Evolutionary conservation across 1,284 basidiomycete species (phyloP).

Genomic region (Rhodotorula sp.): DNA sequence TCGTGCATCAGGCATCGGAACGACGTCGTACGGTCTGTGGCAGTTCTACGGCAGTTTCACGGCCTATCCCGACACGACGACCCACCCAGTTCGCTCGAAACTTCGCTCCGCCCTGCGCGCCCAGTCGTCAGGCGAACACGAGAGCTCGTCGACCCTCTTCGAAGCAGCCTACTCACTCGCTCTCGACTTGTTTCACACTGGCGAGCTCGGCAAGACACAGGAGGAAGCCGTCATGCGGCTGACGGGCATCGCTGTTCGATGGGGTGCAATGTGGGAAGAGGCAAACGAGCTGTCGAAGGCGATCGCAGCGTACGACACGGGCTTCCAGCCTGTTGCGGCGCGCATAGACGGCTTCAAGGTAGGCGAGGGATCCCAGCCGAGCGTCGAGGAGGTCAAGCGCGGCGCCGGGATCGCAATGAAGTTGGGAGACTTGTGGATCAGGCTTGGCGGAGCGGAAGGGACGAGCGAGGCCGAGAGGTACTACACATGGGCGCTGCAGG

Average conservation of each 20-base stretch:
- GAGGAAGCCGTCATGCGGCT: conserved; percentile 20
- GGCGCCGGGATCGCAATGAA: conserved; percentile 33
- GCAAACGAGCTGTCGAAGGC: conserved; percentile 23
- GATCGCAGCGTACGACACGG: conserved; percentile 31
- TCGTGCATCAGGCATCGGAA: conserved; percentile 22
- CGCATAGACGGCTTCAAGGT: conserved; percentile 1
- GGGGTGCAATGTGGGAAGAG: conserved; percentile 38
- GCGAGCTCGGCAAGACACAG: conserved; percentile 1
- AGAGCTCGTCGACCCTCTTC: conserved; percentile 25
- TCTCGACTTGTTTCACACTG: conserved; percentile 15
- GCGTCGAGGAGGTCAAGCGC: conserved; percentile 4
- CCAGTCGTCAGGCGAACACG: background rate
- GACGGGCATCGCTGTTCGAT: conserved; percentile 33
- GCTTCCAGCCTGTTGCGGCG: conserved; percentile 27
- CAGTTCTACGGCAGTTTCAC: conserved; percentile 37
- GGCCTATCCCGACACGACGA: conserved; percentile 24
- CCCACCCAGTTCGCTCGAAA: conserved; percentile 30
- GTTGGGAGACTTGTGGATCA: conserved; percentile 26
- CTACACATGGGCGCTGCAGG: conserved; percentile 32
- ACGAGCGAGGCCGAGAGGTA: conserved; percentile 30
- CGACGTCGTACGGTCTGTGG: conserved; percentile 34
- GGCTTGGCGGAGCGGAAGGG: conserved; percentile 14
- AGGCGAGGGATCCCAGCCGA: background rate
- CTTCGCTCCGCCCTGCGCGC: conserved; percentile 34
- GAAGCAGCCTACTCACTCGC: conserved; percentile 28